Percentiles rank a stretch among this genome's conserved stretches.
These are phyloP conservation scores for Anisodus tanguticus DNA, from an alignment of 257 asterid species.

Conservation along the genomic window DNA sequence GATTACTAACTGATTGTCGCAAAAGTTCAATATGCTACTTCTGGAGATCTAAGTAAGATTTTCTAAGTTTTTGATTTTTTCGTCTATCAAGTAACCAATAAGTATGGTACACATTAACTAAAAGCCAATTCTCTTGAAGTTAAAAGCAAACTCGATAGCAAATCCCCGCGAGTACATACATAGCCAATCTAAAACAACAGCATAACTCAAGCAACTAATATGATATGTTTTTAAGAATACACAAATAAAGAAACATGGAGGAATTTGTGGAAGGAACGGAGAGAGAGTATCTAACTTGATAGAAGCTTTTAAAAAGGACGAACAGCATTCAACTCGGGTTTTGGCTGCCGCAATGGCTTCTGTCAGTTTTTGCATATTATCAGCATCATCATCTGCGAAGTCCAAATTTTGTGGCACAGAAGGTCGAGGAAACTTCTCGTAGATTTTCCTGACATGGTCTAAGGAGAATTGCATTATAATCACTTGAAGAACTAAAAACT, in stretches of 20 bases:
- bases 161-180: background rate
- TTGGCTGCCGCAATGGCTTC: slow-evolving; percentile 96
- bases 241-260: slow-evolving; percentile 18
- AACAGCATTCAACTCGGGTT: slow-evolving; percentile 85
- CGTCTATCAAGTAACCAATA: background rate
- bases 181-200: background rate
- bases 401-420: slow-evolving; percentile 89
- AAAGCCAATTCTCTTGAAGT: slow-evolving; percentile 12
- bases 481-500: slow-evolving; percentile 3
- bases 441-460: slow-evolving; percentile 83
- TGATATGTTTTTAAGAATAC: background rate
- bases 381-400: slow-evolving; percentile 76
- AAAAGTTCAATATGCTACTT: background rate
- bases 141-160: background rate
- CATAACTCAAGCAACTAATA: slow-evolving; percentile 6
- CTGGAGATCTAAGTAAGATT: background rate
- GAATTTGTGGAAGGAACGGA: slow-evolving; percentile 8
- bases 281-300: slow-evolving; percentile 59
- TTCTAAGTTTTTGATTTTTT: background rate
- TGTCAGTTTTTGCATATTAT: slow-evolving; percentile 79
- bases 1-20: background rate
- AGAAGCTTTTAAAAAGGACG: slow-evolving; percentile 84
- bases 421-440: slow-evolving; percentile 75
- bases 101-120: slow-evolving; percentile 4
- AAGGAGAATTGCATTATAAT: slow-evolving; percentile 43